These are phyloP conservation scores for Leishmania tropica DNA, from an alignment of 208 protist species.

Conservation along the genomic window DNA sequence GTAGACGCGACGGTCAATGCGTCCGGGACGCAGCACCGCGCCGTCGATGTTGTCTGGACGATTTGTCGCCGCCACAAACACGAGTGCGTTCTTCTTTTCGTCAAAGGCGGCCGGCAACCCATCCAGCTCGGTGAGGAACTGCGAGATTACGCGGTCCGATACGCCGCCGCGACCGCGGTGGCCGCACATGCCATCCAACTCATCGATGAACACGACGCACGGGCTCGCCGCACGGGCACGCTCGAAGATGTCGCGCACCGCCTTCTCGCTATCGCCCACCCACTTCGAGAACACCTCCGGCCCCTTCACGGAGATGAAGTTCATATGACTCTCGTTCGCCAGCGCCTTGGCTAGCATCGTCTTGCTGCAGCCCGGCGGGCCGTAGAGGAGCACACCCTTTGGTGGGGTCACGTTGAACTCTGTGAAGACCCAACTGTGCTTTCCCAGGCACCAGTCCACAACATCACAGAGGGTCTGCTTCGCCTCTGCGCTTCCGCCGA, in stretches of 20 bases:
- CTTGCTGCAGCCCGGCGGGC: constrained; percentile 99
- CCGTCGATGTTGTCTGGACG: constrained; percentile 89
- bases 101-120: constrained; percentile 63
- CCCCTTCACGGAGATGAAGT: constrained; percentile 93
- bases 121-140: constrained; percentile 95
- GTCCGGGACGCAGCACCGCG: constrained; percentile 92
- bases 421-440: constrained; percentile 90
- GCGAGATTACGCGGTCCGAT: constrained; percentile 98
- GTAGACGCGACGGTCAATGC: constrained; percentile 94
- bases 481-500: constrained; percentile 93
- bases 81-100: constrained; percentile 83
- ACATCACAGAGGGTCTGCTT: constrained; percentile 93
- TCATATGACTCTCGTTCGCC: constrained; percentile 92
- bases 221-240: constrained; percentile 43
- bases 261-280: constrained; percentile 99
- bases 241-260: constrained; percentile 98
- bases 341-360: constrained; percentile 99
- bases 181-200: constrained; percentile 99
- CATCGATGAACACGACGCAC: constrained; percentile 99
- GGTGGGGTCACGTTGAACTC: constrained; percentile 94
- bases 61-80: constrained; percentile 95
- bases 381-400: constrained; percentile 96
- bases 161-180: constrained; percentile 87
- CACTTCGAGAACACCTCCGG: constrained; percentile 99
- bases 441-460: constrained; percentile 89